These are phyloP conservation scores for Cercospora brassicicola DNA, from an alignment of 2,329 filamentous ascomycete species.

Conservation along the genomic window DNA sequence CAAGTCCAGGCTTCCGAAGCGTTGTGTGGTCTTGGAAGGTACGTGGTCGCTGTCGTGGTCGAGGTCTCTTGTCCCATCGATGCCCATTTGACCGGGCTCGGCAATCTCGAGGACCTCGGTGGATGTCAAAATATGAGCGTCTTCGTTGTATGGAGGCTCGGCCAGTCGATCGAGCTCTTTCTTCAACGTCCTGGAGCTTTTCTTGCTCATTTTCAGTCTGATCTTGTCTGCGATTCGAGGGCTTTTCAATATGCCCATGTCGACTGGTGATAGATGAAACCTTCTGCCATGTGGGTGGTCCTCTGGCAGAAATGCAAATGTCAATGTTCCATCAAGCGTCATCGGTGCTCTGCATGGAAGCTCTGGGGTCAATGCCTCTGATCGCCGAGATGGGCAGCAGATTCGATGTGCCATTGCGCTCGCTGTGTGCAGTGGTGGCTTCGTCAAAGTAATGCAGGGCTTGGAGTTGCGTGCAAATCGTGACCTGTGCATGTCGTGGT, in stretches of 20 bases:
- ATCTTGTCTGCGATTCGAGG: conserved; percentile 19
- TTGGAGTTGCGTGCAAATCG: not conserved
- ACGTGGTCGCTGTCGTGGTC: not conserved
- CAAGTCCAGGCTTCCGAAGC: conserved; percentile 9
- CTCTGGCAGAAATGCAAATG: conserved; percentile 9
- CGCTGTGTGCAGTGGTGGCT: not conserved
- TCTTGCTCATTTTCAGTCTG: conserved; percentile 22
- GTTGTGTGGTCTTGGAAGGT: not conserved
- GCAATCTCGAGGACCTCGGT: conserved; percentile 12
- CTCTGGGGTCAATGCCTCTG: not conserved
- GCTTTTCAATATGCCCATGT: conserved; percentile 18
- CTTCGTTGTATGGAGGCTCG: conserved; percentile 9
- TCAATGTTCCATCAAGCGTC: conserved; percentile 10
- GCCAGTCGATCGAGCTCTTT: conserved; percentile 17
- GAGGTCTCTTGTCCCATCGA: not conserved
- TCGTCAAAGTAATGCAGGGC: not conserved
- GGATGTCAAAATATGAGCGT: conserved; percentile 15
- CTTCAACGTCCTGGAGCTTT: conserved; percentile 17
- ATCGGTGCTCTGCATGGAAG: not conserved
- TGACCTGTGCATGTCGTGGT: not conserved
- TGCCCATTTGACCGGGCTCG: not conserved
- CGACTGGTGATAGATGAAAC: conserved; percentile 15
- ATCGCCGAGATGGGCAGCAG: conserved; percentile 14
- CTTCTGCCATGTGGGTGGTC: conserved; percentile 18
- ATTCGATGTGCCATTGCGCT: conserved; percentile 15